Conservation (phyloP, 192 early-diverging fungal species). For the Coemansia sp. region DNA sequence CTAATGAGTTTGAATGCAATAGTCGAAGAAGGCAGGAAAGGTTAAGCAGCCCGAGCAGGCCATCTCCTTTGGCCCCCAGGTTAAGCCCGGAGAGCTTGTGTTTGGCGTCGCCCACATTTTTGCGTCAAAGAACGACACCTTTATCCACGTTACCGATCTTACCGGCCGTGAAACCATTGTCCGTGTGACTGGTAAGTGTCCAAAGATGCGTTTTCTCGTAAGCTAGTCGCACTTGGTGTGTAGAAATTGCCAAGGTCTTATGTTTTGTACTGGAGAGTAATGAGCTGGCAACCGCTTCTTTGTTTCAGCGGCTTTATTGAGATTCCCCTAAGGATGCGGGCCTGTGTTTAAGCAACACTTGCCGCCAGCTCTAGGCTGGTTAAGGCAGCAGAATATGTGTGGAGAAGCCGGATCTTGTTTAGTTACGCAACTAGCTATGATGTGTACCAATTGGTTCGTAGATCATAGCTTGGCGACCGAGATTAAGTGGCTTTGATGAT, state of each 20-base stretch:
- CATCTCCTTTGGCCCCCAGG: slow-evolving; percentile 95
- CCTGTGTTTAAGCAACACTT: slow-evolving; percentile 28
- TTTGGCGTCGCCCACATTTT: slow-evolving; percentile 99
- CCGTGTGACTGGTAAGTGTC: slow-evolving; percentile 89
- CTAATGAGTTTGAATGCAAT: slow-evolving; percentile 5
- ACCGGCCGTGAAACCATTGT: slow-evolving; percentile 98
- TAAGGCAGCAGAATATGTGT: background rate
- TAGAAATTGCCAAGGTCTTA: too few relatives aligned
- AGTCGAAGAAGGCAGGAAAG: slow-evolving; percentile 75
- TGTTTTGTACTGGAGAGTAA: too few relatives aligned
- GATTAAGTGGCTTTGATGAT: background rate
- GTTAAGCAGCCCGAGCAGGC: slow-evolving; percentile 77
- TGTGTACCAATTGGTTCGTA: background rate
- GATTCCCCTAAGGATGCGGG: slow-evolving; percentile 48
- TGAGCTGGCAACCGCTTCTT: background rate
- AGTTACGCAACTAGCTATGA: slow-evolving; percentile 2
- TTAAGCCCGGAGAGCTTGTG: slow-evolving; percentile 96
- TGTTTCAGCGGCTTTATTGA: slow-evolving; percentile 32
- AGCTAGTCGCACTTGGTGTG: too few relatives aligned
- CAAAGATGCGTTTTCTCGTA: background rate
- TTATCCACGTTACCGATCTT: slow-evolving; percentile 99
- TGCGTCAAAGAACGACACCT: slow-evolving; percentile 99
- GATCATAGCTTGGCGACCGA: background rate
- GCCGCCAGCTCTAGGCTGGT: background rate
- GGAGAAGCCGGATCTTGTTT: slow-evolving; percentile 2